Evolutionary conservation across 2,329 filamentous ascomycete genomes (phyloP).

Genomic region (Tolypocladium sp.): DNA sequence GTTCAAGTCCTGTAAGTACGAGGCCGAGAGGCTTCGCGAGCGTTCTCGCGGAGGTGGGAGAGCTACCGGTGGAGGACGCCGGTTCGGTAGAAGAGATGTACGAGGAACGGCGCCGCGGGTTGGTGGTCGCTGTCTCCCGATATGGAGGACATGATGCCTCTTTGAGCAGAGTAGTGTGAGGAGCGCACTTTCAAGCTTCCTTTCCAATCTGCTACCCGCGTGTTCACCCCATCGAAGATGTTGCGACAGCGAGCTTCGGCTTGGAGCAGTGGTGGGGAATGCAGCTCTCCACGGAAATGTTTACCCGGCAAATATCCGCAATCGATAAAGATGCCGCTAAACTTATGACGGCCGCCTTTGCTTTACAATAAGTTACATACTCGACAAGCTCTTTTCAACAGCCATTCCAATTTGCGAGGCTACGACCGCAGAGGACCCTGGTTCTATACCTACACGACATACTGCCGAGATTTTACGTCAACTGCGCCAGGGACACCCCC

Average conservation of each 20-base stretch:
- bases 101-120: slow-evolving; percentile 68
- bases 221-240: background rate
- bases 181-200: background rate
- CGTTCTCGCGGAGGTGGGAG: background rate
- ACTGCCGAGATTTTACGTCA: background rate
- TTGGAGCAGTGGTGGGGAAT: background rate
- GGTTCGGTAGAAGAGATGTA: slow-evolving; percentile 76
- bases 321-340: slow-evolving; percentile 11
- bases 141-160: slow-evolving; percentile 23
- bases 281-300: background rate
- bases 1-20: background rate
- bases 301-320: slow-evolving; percentile 17
- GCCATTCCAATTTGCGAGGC: background rate
- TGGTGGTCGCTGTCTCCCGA: slow-evolving; percentile 44
- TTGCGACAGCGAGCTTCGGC: background rate
- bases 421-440: background rate
- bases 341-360: background rate
- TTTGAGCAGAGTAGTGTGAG: background rate
- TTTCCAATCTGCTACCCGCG: background rate
- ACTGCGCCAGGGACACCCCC: background rate
- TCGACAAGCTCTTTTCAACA: background rate
- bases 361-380: background rate
- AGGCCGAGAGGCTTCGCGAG: background rate
- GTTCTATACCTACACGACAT: background rate
- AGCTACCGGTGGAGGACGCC: slow-evolving; percentile 60